Evolutionary conservation across 2,329 filamentous ascomycete genomes (phyloP), one percentile per base, ranked within the genome.

Genomic region (Aspergillus sp.): DNA sequence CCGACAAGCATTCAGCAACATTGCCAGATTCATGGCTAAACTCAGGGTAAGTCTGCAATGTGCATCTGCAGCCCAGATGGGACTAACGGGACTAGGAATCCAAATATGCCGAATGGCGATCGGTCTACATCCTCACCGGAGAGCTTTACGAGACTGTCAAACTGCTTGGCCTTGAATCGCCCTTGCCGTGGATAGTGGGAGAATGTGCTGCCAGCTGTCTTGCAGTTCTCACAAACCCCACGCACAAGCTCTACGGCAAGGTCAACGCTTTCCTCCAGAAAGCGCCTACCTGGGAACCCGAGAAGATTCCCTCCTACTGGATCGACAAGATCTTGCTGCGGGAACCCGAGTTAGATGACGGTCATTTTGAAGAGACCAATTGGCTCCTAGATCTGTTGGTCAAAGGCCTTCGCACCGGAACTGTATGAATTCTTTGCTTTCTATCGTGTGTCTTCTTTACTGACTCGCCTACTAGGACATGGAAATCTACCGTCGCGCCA

Each of bases 171-270:
- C 78, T 85, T 49, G 75, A 79, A 7, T 78, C 78, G 3, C 84
- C 89, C 1, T 79, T 96, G 3, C 89, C 92, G 0, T 91, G 88
- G 61, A 82, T 91, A 12, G 86, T 91, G 6, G 84, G 87, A n/a
- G 85, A 89, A 11, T 95, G 96, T 67, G 88, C 91, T 7, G 82
- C 84, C 51, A 86, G 87, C 64, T 86, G 88, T 1, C 81, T 96
- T 7, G 78, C 84, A 1, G 86, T 96, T 16, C 78, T 96, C 50
- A 84, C 82, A 22, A 88, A 91, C 62, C 94, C 94, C 0, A 82
- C 92, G 16, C 91, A 96, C 71, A 86, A 85, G 61, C 84, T 97
- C 42, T 98, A 96, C 73, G 85, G 87, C 59, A 96, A 96, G 72
- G 80, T 95, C 75, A 96, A 96, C 78, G 81, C 83, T 6, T 97